phyloP scores from a whole-genome alignment of 2,329 filamentous ascomycete genomes.

The Madurella mycetomatis region DNA sequence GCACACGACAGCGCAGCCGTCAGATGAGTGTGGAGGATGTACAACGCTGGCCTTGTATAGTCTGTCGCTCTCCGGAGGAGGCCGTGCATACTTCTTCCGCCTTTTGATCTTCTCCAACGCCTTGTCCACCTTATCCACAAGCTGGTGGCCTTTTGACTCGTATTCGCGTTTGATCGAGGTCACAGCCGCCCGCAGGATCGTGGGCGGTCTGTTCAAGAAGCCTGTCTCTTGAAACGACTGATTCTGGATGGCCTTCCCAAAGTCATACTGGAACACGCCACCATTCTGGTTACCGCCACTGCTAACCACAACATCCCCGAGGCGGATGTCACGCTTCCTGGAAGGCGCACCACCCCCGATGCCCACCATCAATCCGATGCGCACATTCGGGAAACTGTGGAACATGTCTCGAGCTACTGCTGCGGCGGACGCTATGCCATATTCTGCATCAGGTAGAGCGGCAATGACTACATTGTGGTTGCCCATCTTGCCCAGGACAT shows the following conservation, averaged over 20 bases:
- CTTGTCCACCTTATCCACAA: not conserved
- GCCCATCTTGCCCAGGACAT: slow-evolving; percentile 31
- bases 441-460: slow-evolving; percentile 25
- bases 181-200: slow-evolving; percentile 2
- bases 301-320: slow-evolving; percentile 32
- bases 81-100: not conserved
- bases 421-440: slow-evolving; percentile 27
- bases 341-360: slow-evolving; percentile 36
- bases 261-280: slow-evolving; percentile 31
- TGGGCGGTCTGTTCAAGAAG: slow-evolving; percentile 4
- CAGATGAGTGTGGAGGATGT: not conserved
- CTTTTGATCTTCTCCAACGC: slow-evolving; percentile 1
- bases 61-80: not conserved
- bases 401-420: slow-evolving; percentile 27
- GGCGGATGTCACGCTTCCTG: slow-evolving; percentile 34
- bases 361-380: slow-evolving; percentile 32
- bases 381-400: slow-evolving; percentile 27
- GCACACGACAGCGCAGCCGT: not conserved
- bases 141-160: not conserved
- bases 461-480: slow-evolving; percentile 35
- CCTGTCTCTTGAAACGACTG: slow-evolving; percentile 13
- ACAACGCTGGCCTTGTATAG: slow-evolving; percentile 1
- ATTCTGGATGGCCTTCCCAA: slow-evolving; percentile 24
- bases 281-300: slow-evolving; percentile 12
- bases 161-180: slow-evolving; percentile 1